Percentiles rank a stretch among this genome's conserved stretches.
Evolutionary conservation across 352 stramenopile species (phyloP).

Genomic region (Peronosclerospora sorghi): DNA sequence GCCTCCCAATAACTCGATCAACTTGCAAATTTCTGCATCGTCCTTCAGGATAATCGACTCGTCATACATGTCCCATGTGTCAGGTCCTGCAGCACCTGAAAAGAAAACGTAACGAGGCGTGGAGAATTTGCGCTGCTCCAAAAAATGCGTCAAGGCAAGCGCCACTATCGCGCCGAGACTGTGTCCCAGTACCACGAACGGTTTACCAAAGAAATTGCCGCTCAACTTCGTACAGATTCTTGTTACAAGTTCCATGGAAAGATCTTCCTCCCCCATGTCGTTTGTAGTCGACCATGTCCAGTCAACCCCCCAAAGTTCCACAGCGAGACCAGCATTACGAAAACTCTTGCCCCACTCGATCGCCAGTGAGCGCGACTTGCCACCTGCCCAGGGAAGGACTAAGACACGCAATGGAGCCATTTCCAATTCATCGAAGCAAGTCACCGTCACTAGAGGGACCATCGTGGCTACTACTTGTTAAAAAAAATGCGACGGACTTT

Average conservation of each 20-base stretch:
- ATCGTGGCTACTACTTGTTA: no score
- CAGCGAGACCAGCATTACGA: conserved; percentile 15
- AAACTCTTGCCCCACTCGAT: conserved; percentile 39
- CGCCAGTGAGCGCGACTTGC: conserved; percentile 28
- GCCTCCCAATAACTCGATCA: conserved; percentile 46
- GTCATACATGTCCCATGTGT: conserved; percentile 26
- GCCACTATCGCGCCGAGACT: conserved; percentile 53
- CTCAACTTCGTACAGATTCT: conserved; percentile 30
- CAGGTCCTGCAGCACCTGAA: conserved; percentile 30
- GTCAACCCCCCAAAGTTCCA: conserved; percentile 59
- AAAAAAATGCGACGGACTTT: no score
- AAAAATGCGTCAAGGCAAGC: conserved; percentile 36
- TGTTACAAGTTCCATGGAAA: conserved; percentile 17
- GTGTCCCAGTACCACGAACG: conserved; percentile 55
- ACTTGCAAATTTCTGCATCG: conserved; percentile 28
- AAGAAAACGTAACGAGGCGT: conserved; percentile 51
- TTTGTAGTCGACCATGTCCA: conserved; percentile 25
- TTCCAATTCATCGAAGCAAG: conserved; percentile 59
- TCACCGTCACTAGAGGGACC: conserved; percentile 26
- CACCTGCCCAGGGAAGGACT: conserved; percentile 46
- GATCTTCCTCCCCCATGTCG: conserved; percentile 4
- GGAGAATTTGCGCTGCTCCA: conserved; percentile 34
- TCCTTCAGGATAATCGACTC: conserved; percentile 12
- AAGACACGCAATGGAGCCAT: conserved; percentile 48
- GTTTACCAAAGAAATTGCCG: conserved; percentile 63